phyloP scores from a whole-genome alignment of 2,329 filamentous ascomycete genomes.

The Talaromyces albobiverticillius region DNA sequence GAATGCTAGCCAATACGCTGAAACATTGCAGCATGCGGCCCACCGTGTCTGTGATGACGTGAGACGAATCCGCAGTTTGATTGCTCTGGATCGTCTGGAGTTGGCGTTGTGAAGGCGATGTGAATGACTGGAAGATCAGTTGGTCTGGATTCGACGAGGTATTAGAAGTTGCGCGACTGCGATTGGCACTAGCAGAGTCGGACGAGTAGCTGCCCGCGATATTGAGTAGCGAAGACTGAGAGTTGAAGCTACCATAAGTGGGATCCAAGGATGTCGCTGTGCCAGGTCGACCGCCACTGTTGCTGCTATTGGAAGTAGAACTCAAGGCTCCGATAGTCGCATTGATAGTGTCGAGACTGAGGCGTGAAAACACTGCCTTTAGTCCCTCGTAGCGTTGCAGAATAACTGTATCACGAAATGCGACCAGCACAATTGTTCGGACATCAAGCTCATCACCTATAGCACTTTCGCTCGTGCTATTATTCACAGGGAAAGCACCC shows the following conservation, averaged over 20 bases:
- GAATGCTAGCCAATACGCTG: slow-evolving; percentile 78
- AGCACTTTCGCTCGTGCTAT: slow-evolving; percentile 35
- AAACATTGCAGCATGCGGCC: slow-evolving; percentile 96
- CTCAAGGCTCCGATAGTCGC: slow-evolving; percentile 43
- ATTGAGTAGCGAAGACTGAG: slow-evolving; percentile 74
- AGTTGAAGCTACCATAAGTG: slow-evolving; percentile 73
- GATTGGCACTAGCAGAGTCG: slow-evolving; percentile 52
- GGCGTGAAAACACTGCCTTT: slow-evolving; percentile 83
- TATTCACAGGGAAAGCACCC: slow-evolving; percentile 63
- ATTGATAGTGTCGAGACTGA: slow-evolving; percentile 77
- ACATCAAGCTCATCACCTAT: slow-evolving; percentile 71
- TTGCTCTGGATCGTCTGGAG: slow-evolving; percentile 32
- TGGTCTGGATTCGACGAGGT: slow-evolving; percentile 58
- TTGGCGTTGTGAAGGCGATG: slow-evolving; percentile 35
- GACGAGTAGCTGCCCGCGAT: slow-evolving; percentile 55
- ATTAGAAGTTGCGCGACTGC: slow-evolving; percentile 82
- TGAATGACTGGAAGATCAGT: slow-evolving; percentile 41
- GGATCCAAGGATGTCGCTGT: slow-evolving; percentile 75
- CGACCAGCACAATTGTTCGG: slow-evolving; percentile 79
- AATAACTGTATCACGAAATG: slow-evolving; percentile 86
- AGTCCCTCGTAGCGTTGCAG: slow-evolving; percentile 84
- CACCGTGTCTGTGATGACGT: slow-evolving; percentile 88
- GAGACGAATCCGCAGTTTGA: slow-evolving; percentile 46
- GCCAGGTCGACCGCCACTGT: slow-evolving; percentile 58
- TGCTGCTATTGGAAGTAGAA: slow-evolving; percentile 41